These are phyloP conservation scores for Sporisorium scitamineum DNA, from an alignment of 1,284 basidiomycete species.

Conservation along the genomic window DNA sequence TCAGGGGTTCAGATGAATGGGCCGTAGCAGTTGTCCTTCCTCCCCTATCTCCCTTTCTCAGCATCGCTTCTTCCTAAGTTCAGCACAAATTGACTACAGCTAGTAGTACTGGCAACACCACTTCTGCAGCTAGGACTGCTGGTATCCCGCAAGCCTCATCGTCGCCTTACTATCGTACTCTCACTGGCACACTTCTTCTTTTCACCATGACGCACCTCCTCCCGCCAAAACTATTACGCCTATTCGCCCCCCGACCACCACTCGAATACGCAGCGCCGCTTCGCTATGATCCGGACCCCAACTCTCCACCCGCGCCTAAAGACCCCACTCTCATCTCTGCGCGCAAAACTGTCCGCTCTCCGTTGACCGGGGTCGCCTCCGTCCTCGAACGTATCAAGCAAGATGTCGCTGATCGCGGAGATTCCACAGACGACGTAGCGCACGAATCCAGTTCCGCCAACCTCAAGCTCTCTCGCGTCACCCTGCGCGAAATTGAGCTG, in stretches of 20 bases:
- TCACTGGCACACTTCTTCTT: too few species aligned
- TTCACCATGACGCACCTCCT: slow-evolving; percentile 65
- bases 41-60: background rate
- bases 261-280: slow-evolving; percentile 54
- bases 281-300: slow-evolving; percentile 51
- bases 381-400: slow-evolving; percentile 61
- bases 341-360: slow-evolving; percentile 32
- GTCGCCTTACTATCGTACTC: too few species aligned
- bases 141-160: background rate
- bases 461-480: slow-evolving; percentile 52
- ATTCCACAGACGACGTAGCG: slow-evolving; percentile 59
- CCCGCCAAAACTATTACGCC: slow-evolving; percentile 64
- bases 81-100: background rate
- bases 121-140: background rate
- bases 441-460: slow-evolving; percentile 15
- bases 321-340: slow-evolving; percentile 16
- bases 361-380: slow-evolving; percentile 59
- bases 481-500: slow-evolving; percentile 51
- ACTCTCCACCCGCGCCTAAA: slow-evolving; percentile 34
- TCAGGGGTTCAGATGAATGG: background rate
- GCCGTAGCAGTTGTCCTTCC: background rate
- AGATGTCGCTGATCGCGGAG: slow-evolving; percentile 59
- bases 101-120: background rate
- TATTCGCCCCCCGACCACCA: slow-evolving; percentile 63
- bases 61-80: background rate